Evolutionary conservation across 23 red algal species (phyloP).

Genomic region (Agarophyton chilense): DNA sequence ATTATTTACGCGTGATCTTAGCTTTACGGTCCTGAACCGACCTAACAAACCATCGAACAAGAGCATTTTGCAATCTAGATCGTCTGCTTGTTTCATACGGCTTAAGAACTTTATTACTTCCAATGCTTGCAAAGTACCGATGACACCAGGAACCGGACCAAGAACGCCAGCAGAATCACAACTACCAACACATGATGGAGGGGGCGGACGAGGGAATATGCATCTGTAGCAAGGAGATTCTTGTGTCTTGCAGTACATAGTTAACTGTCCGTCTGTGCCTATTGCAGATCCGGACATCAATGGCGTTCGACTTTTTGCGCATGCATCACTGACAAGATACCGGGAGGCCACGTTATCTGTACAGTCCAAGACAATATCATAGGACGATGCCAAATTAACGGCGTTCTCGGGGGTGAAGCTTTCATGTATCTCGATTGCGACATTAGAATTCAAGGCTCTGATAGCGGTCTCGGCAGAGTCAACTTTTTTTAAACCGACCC

Average conservation of each 20-base stretch:
- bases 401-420: constrained; percentile 48
- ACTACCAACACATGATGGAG: constrained; percentile 79
- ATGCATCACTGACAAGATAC: constrained; percentile 92
- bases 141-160: constrained; percentile 91
- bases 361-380: constrained; percentile 95
- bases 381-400: constrained; percentile 20
- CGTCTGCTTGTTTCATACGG: constrained; percentile 5
- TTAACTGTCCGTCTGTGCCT: constrained; percentile 89
- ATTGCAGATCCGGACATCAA: constrained; percentile 91
- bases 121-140: constrained; percentile 86
- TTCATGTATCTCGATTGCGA: constrained; percentile 40
- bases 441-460: constrained; percentile 53
- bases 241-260: constrained; percentile 45
- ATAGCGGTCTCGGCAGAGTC: constrained; percentile 46
- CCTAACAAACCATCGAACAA: constrained; percentile 76
- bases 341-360: constrained; percentile 92
- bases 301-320: constrained; percentile 62
- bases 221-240: constrained; percentile 90
- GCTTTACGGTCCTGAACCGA: constrained; percentile 66
- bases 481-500: constrained; percentile 69
- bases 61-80: constrained; percentile 69
- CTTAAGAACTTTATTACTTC: constrained; percentile 84
- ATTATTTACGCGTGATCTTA: constrained; percentile 45
- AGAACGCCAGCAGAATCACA: constrained; percentile 95
- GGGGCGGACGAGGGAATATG: constrained; percentile 83